A percentile compares a stretch with the other conserved stretches of the same genome.
These are phyloP conservation scores for Coemansia sp. DNA, from an alignment of 371 early-diverging fungal genomes.

Conservation along the genomic window DNA sequence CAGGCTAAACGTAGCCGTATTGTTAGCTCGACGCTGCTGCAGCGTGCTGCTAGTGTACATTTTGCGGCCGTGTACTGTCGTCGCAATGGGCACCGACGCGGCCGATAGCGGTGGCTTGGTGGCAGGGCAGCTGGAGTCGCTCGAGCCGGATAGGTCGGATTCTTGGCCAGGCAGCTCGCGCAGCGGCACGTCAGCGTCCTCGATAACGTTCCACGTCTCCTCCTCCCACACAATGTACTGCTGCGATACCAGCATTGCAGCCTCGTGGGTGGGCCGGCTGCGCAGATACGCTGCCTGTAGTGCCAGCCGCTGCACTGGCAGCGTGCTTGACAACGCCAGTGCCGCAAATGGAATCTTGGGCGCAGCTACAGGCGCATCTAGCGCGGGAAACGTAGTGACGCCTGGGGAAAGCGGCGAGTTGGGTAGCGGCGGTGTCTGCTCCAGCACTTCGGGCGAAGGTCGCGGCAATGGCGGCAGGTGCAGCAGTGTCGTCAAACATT, in stretches of 20 bases:
- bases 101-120: not conserved
- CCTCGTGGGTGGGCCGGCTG: constrained; percentile 53
- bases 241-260: constrained; percentile 59
- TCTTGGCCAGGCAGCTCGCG: not conserved
- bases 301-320: constrained; percentile 56
- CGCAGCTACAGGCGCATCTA: not conserved
- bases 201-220: constrained; percentile 36
- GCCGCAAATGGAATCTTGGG: constrained; percentile 11
- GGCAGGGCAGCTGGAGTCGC: not conserved
- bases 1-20: not conserved
- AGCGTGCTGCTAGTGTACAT: constrained; percentile 32
- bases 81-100: not conserved
- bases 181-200: constrained; percentile 1
- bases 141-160: not conserved
- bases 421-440: constrained; percentile 31
- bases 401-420: constrained; percentile 22
- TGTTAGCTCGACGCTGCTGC: constrained; percentile 27
- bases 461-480: constrained; percentile 64
- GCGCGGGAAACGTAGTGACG: not conserved
- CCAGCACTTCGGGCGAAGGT: constrained; percentile 28
- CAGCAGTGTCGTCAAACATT: constrained; percentile 75
- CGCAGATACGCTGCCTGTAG: constrained; percentile 69
- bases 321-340: constrained; percentile 5
- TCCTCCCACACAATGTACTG: constrained; percentile 58
- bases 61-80: constrained; percentile 20